Evolutionary conservation across 805 yeast genomes (phyloP).

Genomic region (Starmerella bacillaris): DNA sequence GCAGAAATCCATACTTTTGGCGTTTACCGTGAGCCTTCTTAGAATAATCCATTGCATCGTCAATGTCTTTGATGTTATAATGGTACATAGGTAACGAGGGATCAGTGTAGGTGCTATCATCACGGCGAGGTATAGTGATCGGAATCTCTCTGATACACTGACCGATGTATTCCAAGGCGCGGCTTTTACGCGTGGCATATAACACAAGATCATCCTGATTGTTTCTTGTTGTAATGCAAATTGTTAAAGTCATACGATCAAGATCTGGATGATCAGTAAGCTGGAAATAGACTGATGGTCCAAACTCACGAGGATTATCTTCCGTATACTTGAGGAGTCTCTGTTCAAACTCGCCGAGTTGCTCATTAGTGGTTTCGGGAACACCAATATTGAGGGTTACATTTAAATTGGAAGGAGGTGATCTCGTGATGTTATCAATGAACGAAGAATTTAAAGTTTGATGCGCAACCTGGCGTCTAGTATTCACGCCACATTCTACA

Average conservation of each 20-base stretch:
- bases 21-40: constrained; percentile 8
- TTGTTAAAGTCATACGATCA: constrained; percentile 20
- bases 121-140: constrained; percentile 23
- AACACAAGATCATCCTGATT: constrained; percentile 21
- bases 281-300: constrained; percentile 21
- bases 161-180: constrained; percentile 19
- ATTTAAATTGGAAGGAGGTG: constrained; percentile 19
- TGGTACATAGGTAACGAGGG: constrained; percentile 22
- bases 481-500: constrained; percentile 16
- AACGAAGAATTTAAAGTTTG: constrained; percentile 23
- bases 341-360: constrained; percentile 20
- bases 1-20: constrained; percentile 6
- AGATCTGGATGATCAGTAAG: constrained; percentile 22
- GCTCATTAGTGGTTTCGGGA: constrained; percentile 24
- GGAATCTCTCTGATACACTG: constrained; percentile 23
- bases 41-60: constrained; percentile 27
- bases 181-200: constrained; percentile 20
- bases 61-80: constrained; percentile 40
- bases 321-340: constrained; percentile 20
- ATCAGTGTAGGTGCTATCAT: constrained; percentile 19
- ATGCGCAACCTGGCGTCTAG: constrained; percentile 25
- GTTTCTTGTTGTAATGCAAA: constrained; percentile 19
- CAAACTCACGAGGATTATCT: constrained; percentile 23
- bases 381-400: constrained; percentile 20
- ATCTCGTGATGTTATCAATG: constrained; percentile 25